These are phyloP conservation scores for Cytospora piceicola DNA, from an alignment of 2,329 filamentous ascomycete genomes.

Conservation along the genomic window DNA sequence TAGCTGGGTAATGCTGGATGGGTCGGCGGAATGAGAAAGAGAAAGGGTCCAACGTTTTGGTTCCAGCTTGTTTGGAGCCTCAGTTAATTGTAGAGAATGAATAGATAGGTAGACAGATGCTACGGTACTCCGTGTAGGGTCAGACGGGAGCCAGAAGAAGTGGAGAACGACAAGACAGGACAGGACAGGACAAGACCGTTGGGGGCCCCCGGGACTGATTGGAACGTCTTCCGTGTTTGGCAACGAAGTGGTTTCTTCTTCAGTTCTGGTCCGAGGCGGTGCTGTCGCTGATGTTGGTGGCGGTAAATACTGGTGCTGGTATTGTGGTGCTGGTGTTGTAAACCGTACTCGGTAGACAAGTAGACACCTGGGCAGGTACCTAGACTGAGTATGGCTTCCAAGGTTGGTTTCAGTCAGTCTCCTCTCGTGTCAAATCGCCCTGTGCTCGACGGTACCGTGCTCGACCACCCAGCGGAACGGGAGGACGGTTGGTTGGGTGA, in stretches of 20 bases:
- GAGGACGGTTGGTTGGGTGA: slow-evolving; percentile 3
- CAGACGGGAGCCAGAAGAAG: neutral
- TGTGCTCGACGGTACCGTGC: neutral
- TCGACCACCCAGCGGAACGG: neutral
- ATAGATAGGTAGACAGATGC: neutral
- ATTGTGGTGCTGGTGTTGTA: neutral
- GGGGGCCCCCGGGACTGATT: neutral
- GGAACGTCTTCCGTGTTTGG: neutral
- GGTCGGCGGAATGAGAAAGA: neutral
- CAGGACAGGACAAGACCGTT: neutral
- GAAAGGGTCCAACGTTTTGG: neutral
- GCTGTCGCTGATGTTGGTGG: no score
- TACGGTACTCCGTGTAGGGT: neutral
- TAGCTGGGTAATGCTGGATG: neutral
- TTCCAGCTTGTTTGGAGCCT: neutral
- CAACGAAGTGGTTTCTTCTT: no score
- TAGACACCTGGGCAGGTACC: no score
- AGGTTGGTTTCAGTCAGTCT: neutral
- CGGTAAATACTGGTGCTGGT: no score
- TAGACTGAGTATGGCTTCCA: neutral
- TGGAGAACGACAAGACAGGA: neutral
- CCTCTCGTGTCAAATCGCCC: neutral
- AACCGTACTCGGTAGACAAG: neutral
- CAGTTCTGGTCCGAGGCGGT: no score
- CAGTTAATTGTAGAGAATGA: neutral